Percentiles rank a stretch among this genome's conserved stretches.
Conservation (phyloP, 345 rosid species). For the Salix exigua region DNA sequence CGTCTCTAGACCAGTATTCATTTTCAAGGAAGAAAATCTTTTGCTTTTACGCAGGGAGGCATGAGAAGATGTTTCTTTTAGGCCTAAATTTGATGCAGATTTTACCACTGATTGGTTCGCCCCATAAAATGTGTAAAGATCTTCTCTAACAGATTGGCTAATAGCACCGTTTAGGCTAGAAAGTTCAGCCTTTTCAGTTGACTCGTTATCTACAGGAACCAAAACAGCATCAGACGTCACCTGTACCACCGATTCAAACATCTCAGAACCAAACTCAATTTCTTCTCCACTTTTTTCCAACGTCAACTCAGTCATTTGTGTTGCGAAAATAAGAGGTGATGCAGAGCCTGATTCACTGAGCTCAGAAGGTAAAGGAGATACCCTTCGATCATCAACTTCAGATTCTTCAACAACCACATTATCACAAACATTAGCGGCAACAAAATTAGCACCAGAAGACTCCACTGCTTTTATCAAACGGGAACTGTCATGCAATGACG, state of each 20-base stretch:
- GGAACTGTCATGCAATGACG: slow-evolving; percentile 20
- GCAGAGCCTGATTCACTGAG: slow-evolving; percentile 32
- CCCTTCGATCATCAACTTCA: slow-evolving; percentile 15
- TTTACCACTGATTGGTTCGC: slow-evolving; percentile 32
- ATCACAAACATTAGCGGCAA: slow-evolving; percentile 3
- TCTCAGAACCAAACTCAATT: slow-evolving; percentile 21
- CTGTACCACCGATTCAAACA: slow-evolving; percentile 19
- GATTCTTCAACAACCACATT: slow-evolving; percentile 23
- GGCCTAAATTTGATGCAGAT: slow-evolving; percentile 31
- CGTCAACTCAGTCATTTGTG: slow-evolving; percentile 28
- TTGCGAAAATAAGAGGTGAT: slow-evolving; percentile 32
- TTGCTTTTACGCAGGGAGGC: slow-evolving; percentile 34
- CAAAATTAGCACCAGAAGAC: slow-evolving; percentile 19
- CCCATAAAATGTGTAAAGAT: slow-evolving; percentile 55
- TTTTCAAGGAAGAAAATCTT: slow-evolving; percentile 40
- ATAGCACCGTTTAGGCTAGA: slow-evolving; percentile 21
- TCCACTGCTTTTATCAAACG: slow-evolving; percentile 15
- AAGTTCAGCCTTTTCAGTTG: slow-evolving; percentile 21
- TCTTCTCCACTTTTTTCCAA: slow-evolving; percentile 22
- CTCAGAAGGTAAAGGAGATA: slow-evolving; percentile 14
- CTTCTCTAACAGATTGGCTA: slow-evolving; percentile 49
- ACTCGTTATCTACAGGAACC: slow-evolving; percentile 28
- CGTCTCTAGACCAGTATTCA: slow-evolving; percentile 26
- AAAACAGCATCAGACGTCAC: slow-evolving; percentile 27
- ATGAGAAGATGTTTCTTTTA: slow-evolving; percentile 39